Evolutionary conservation across 495 filamentous ascomycete species (phyloP).

Genomic region (Immersiella caudata): DNA sequence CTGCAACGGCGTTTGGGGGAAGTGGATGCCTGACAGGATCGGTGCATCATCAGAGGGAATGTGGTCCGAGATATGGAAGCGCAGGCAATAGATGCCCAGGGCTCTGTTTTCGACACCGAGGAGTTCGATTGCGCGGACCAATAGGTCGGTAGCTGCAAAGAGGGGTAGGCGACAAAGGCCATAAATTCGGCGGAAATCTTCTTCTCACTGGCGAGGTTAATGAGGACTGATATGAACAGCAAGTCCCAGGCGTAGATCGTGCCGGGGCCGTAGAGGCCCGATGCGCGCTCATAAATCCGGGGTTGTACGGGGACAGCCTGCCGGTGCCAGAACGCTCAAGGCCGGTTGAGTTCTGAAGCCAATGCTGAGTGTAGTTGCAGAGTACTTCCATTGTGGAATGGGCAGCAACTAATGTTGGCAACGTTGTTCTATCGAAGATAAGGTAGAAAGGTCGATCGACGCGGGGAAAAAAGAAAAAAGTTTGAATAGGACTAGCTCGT

Average conservation of each 20-base stretch:
- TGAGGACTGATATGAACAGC: constrained; percentile 1
- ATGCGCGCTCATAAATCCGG: constrained; percentile 8
- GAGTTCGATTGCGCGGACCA: neutral
- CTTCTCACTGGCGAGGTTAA: neutral
- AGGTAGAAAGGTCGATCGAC: no score
- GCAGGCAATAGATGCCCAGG: neutral
- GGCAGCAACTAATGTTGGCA: no score
- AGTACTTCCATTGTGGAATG: constrained; percentile 1
- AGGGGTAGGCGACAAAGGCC: constrained; percentile 11
- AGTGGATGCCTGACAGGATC: neutral
- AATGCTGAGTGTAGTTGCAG: constrained; percentile 13
- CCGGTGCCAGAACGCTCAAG: neutral
- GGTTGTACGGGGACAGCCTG: constrained; percentile 4
- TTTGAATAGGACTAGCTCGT: no score
- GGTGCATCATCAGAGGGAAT: no score
- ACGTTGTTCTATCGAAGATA: no score
- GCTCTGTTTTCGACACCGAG: neutral
- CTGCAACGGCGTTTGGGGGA: neutral
- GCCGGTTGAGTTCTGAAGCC: neutral
- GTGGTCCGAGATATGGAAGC: neutral
- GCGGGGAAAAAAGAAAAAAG: no score
- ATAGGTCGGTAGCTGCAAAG: constrained; percentile 4
- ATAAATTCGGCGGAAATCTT: constrained; percentile 3
- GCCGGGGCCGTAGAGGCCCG: constrained; percentile 14
- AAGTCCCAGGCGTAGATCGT: constrained; percentile 10